Conservation (phyloP, 805 yeast genomes). For the Wickerhamiella siamensis region DNA sequence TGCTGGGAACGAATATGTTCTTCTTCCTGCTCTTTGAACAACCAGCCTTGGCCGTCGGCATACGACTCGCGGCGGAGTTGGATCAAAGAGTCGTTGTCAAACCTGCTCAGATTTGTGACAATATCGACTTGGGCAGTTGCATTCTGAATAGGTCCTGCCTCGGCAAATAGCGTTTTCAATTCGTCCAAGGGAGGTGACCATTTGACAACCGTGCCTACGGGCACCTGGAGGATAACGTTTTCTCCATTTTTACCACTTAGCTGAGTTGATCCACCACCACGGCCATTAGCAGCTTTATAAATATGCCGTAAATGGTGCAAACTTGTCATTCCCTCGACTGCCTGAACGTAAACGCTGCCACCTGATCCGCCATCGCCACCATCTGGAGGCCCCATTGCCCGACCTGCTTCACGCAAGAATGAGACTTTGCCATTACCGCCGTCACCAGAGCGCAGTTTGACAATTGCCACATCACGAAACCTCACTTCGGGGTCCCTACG, state of each 20-base stretch:
- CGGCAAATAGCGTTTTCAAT: constrained; percentile 10
- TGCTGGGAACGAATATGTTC: constrained; percentile 51
- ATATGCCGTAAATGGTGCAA: constrained; percentile 53
- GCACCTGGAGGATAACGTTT: constrained; percentile 70
- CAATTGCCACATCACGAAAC: constrained; percentile 44
- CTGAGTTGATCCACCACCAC: constrained; percentile 57
- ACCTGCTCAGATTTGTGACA: constrained; percentile 14
- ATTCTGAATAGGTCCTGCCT: constrained; percentile 16
- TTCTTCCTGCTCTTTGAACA: constrained; percentile 63
- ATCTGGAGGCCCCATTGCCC: constrained; percentile 85
- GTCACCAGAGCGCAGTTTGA: constrained; percentile 55
- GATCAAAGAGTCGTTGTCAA: constrained; percentile 15
- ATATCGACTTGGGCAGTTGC: constrained; percentile 8
- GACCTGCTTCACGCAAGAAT: constrained; percentile 72
- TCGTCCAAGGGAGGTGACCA: constrained; percentile 33
- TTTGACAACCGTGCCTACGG: constrained; percentile 75
- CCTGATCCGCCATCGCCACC: constrained; percentile 99
- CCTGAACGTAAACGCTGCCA: constrained; percentile 74
- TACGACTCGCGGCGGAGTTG: constrained; percentile 54
- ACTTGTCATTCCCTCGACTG: constrained; percentile 55
- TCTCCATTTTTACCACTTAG: constrained; percentile 76
- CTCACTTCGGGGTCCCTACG: constrained; percentile 11
- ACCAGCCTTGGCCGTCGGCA: constrained; percentile 74
- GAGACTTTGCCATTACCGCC: constrained; percentile 88
- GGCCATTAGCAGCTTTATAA: constrained; percentile 63